Base-by-base conservation (phyloP, 148 eudicot species). In the Rhododendron griersonianum region DNA sequence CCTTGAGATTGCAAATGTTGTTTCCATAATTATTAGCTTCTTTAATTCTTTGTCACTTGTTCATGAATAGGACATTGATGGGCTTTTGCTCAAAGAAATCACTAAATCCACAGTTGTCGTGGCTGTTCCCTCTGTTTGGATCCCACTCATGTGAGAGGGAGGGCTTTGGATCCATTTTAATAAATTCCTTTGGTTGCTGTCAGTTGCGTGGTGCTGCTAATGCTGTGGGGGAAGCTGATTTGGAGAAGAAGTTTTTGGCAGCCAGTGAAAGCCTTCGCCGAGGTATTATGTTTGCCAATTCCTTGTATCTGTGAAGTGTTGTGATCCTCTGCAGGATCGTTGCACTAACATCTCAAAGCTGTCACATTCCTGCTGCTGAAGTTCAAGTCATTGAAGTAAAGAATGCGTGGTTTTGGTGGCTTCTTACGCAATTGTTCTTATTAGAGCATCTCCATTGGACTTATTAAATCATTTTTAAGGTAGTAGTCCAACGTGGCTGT, bases 231-330 rank as follows among this genome's bases (percentile, higher is more conserved):
- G 99, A 97, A 87, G 88, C 87, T 67, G 91, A 90, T 88, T 88
- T 97, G 83, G 99, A 95, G 93, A 89, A 89, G 81, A 97, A 95
- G 89, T 97, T 97, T 80, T 89, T 85, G 35, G 96, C 90, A 2
- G 99, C 95, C 4, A 94, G 99, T 88, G 91, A 92, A 78, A 95
- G 98, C 91, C 96, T 97, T 81, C 98, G 98, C 7, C 98, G 95
- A 69, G 99, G 99, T 71, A 95, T 97, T 83, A 95, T 97, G 98
- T 97, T 97, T 89, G 99, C 99, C 81, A 97, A 97, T 86, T 97
- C 99, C 77, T 86, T 97, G 80, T 97, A 97, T 87, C 89, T 94
- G 81, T 96, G 90, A 90, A 21, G 69, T 37, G 63, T 39, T 33
- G 37, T 69, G 7, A 13, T 71, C 82, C 37, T 67, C 57, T 41